Evolutionary conservation across 257 asterid genomes (phyloP), one percentile per base, ranked within the genome.

Genomic region (Jacaranda copaia): DNA sequence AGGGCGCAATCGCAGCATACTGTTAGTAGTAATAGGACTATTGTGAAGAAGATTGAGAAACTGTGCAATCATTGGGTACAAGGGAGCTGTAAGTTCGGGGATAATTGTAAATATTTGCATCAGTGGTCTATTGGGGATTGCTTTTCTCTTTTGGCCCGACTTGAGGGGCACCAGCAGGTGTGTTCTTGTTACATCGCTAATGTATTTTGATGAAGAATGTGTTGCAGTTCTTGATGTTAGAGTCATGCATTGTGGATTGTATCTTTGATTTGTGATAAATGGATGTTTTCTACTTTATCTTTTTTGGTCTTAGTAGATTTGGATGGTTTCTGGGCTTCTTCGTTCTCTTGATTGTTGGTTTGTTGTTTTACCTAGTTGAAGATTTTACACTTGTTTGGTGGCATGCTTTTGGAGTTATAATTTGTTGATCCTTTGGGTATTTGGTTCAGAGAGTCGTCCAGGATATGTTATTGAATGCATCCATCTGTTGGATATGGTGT

Each of bases 121-220:
- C 82, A 87, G 25, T 89, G 95, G 95, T 83, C 81, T 16, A 70
- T 87, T 0, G 90, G 89, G 5, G 87, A 86, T 69, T 81, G 89
- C 77, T 88, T 86, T 62, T 49, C 85, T 40, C 83, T 86, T 74
- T 83, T 89, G 78, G 80, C 89, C 4, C 83, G 77, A 70, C 95
- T 89, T n/a, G 89, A 89, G 65, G 92, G 95, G 39, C 95, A 89
- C 73, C 85, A 88, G 63, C 83, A 84, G 92, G 95, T 88, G 51
- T 3, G 35, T 15, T 74, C 32, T 82, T 7, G 1, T 16, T 13
- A 52, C 11, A 19, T 48, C 66, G 43, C 51, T 18, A n/a, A 32
- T 25, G 18, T 49, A 9, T 56, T 13, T 51, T 7, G 67, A 25
- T 18, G 48, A 58, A 55, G 32, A 55, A 55, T 55, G 61, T 55